Evolutionary conservation across 352 stramenopile species (phyloP), one percentile per base, ranked within the genome.

Genomic region (Albugo laibachii): DNA sequence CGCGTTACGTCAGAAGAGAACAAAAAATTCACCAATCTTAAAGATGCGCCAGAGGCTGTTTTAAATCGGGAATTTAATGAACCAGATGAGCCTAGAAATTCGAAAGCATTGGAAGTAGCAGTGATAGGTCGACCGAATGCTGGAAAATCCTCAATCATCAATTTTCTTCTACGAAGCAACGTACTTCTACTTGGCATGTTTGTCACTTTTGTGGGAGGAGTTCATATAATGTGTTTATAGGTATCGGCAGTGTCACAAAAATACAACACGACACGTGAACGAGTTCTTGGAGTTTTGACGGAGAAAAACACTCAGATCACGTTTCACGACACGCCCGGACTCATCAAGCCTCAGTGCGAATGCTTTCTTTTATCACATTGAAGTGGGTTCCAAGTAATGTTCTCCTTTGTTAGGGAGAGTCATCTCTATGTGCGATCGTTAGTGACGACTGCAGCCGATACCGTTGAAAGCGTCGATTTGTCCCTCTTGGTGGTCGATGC

Each of bases 141-240:
- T 11, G 78, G 78, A 57, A 92, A 92, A 58, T 87, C 74, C 21
- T 87, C 73, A 11, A 83, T 92, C 46, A 77, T 88, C 59, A 92
- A 92, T 59, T 48, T 59, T 0, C 24, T 92, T 45, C 53, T 88
- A 36, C 69, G 83, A 39, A 69, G 76, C 43, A 92, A 79, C 47
- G 69, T 77, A 59, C 14, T 51, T 59, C 16, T 3, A 11, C 16
- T 24, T 10, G 3, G 20, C 16, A 8, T 10, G 8, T 24, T 24
- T 8, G 20, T 8, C 3, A 8, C 24, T n/a, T n/a, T 15, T 1
- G 1, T 27, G 8, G 21, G 13, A 11, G 24, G 14, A 2, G 13
- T 44, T 48, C 1, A 14, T 21, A 15, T 40, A 24, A 11, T 50
- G 16, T 15, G 18, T 48, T n/a, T 14, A 13, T 52, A 77, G 65